Base-by-base conservation (phyloP, 2,329 filamentous ascomycete species). In the Ustulina deusta region DNA sequence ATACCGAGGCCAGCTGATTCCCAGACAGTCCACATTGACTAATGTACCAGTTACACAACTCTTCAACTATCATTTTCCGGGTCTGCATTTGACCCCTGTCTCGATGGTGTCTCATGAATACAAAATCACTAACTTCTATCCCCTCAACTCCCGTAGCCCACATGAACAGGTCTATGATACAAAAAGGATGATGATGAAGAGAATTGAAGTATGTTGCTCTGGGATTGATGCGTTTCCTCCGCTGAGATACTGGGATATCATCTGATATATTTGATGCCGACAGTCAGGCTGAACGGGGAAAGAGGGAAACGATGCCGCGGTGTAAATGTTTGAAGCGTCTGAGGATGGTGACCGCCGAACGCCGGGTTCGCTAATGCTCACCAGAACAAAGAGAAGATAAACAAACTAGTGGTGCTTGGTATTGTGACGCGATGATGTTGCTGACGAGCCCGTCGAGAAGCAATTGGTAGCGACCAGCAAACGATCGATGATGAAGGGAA, bases 1-100 rank as follows among this genome's bases (percentile, higher is more conserved):
- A 79, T 77, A 71, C 70, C 74, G 76, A 77, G 73, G 55, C 59
- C 63, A 71, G 63, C 63, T 69, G 67, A 70, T 71, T 70, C 73
- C 74, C 71, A 71, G 66, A 62, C 69, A 66, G 66, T 64, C 61
- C 61, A 68, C 61, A 65, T 71, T 65, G 65, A 63, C 66, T 65
- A 65, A 72, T 66, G 65, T 67, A 70, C 67, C 64, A 56, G 55
- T 58, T 57, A 64, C 63, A 62, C 60, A 68, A 56, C 62, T 65
- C 63, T 61, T 59, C 60, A 65, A 64, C 60, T 48, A 65, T 48
- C 62, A 62, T 61, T 51, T 63, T 54, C 29, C 42, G 13, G 49
- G 46, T 32, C 63, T 17, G 13, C 25, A 29, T 59, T 34, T 48
- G 54, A 59, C 46, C 40, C 55, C 51, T 11, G 34, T 61, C 49